Conservation (phyloP, 2,329 filamentous ascomycete genomes). For the Stagonosporopsis vannaccii region DNA sequence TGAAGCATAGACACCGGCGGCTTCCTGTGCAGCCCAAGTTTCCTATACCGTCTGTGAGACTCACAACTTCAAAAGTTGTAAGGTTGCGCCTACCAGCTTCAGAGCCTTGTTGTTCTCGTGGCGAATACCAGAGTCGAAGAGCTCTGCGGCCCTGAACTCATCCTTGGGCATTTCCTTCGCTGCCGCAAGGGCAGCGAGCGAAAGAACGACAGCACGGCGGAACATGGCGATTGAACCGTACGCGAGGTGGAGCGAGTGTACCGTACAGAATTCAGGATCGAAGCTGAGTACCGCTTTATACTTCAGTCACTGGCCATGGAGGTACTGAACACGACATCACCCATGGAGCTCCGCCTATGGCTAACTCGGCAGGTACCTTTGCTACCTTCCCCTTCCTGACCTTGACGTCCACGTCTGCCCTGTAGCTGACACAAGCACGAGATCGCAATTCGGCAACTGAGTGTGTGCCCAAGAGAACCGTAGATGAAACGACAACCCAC, state of each 20-base stretch:
- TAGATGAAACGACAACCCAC: slow-evolving; percentile 31
- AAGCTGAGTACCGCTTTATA: slow-evolving; percentile 10
- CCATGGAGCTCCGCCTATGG: slow-evolving; percentile 24
- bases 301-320: slow-evolving; percentile 8
- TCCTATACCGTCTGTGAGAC: slow-evolving; percentile 42
- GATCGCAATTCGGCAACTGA: slow-evolving; percentile 32
- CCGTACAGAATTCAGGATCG: slow-evolving; percentile 1
- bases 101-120: slow-evolving; percentile 48
- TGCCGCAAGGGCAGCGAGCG: slow-evolving; percentile 43
- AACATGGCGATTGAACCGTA: slow-evolving; percentile 36
- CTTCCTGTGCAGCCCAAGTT: slow-evolving; percentile 46
- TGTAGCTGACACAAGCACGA: slow-evolving; percentile 21
- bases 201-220: slow-evolving; percentile 38
- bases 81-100: slow-evolving; percentile 36
- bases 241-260: slow-evolving; percentile 11
- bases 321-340: slow-evolving; percentile 16
- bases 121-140: slow-evolving; percentile 51
- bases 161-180: slow-evolving; percentile 48
- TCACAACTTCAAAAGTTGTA: not conserved
- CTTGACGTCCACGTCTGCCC: slow-evolving; percentile 22
- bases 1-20: slow-evolving; percentile 44
- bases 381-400: slow-evolving; percentile 38
- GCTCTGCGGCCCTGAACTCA: slow-evolving; percentile 41
- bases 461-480: slow-evolving; percentile 19
- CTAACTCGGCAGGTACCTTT: slow-evolving; percentile 40